Percentiles rank a stretch among this genome's conserved stretches.
Evolutionary conservation across 495 filamentous ascomycete genomes (phyloP).

Genomic region (Talaromyces wortmannii): DNA sequence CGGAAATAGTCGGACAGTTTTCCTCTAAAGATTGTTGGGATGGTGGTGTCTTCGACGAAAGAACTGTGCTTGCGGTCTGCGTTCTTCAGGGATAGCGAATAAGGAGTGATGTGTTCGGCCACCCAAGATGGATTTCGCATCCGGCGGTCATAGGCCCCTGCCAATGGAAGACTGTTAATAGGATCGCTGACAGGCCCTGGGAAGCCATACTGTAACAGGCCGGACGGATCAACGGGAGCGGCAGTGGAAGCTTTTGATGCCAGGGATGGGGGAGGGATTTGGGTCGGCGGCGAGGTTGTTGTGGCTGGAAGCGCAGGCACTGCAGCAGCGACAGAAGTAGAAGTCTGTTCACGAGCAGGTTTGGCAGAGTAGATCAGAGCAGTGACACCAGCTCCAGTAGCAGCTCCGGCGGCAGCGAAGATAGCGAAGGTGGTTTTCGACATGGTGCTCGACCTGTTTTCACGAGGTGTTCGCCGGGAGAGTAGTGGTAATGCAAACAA

Average conservation of each 20-base stretch:
- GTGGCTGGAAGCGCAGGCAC: slow-evolving; percentile 35
- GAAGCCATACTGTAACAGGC: slow-evolving; percentile 95
- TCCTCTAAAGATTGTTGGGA: slow-evolving; percentile 83
- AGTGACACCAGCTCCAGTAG: slow-evolving; percentile 79
- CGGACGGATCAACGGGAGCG: slow-evolving; percentile 72
- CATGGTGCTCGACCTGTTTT: slow-evolving; percentile 35
- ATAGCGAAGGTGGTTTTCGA: slow-evolving; percentile 83
- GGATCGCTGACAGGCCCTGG: slow-evolving; percentile 85
- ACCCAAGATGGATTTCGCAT: slow-evolving; percentile 93
- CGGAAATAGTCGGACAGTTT: slow-evolving; percentile 89
- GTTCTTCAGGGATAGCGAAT: slow-evolving; percentile 63
- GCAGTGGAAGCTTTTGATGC: slow-evolving; percentile 24
- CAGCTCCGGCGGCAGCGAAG: slow-evolving; percentile 83
- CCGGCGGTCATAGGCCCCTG: slow-evolving; percentile 86
- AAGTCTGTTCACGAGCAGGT: slow-evolving; percentile 37
- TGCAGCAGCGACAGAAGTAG: slow-evolving; percentile 30
- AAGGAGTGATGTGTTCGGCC: slow-evolving; percentile 93
- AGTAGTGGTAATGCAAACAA: background rate
- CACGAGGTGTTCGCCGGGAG: too few relatives aligned
- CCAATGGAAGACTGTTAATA: slow-evolving; percentile 61
- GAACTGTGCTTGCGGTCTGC: slow-evolving; percentile 78
- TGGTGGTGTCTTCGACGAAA: slow-evolving; percentile 73
- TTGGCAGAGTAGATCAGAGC: slow-evolving; percentile 68
- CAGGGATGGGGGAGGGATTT: slow-evolving; percentile 29
- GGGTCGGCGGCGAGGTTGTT: slow-evolving; percentile 18